Evolutionary conservation across 805 yeast genomes (phyloP).

Genomic region (Sungouiella thailandica): DNA sequence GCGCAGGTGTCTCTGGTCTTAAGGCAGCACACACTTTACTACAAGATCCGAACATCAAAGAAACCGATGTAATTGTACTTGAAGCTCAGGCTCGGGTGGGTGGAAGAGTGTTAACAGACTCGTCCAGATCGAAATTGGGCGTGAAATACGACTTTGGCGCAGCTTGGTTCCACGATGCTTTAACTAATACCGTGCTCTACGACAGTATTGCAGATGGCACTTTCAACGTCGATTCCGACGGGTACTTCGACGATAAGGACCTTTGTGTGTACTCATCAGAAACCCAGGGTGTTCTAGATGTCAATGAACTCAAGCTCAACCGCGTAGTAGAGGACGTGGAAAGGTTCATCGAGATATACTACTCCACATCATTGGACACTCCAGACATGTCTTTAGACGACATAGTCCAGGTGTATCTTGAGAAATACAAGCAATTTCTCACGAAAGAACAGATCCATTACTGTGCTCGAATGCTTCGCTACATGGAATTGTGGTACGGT

Average conservation of each 20-base stretch:
- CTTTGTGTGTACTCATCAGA: constrained; percentile 21
- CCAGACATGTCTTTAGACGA: constrained; percentile 51
- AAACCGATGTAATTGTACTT: constrained; percentile 14
- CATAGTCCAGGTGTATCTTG: constrained; percentile 44
- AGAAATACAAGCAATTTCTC: constrained; percentile 41
- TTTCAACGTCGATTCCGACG: constrained; percentile 18
- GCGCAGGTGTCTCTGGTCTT: constrained; percentile 24
- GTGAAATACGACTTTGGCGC: constrained; percentile 75
- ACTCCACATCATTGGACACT: constrained; percentile 42
- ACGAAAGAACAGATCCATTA: constrained; percentile 46
- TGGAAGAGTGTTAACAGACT: constrained; percentile 20
- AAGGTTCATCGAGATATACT: constrained; percentile 54
- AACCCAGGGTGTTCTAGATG: constrained; percentile 29
- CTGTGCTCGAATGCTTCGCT: constrained; percentile 50
- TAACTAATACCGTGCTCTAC: constrained; percentile 59
- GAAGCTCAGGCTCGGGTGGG: constrained; percentile 23
- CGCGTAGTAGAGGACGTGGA: constrained; percentile 51
- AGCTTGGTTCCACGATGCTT: constrained; percentile 85
- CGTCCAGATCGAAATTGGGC: constrained; percentile 13
- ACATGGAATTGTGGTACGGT: constrained; percentile 78
- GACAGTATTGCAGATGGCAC: constrained; percentile 31
- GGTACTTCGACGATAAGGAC: constrained; percentile 47
- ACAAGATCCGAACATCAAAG: not conserved
- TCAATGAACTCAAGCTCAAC: constrained; percentile 20
- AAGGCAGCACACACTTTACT: constrained; percentile 24